Base-by-base conservation (phyloP, 2,329 filamentous ascomycete genomes). In the Parafenestella ontariensis region DNA sequence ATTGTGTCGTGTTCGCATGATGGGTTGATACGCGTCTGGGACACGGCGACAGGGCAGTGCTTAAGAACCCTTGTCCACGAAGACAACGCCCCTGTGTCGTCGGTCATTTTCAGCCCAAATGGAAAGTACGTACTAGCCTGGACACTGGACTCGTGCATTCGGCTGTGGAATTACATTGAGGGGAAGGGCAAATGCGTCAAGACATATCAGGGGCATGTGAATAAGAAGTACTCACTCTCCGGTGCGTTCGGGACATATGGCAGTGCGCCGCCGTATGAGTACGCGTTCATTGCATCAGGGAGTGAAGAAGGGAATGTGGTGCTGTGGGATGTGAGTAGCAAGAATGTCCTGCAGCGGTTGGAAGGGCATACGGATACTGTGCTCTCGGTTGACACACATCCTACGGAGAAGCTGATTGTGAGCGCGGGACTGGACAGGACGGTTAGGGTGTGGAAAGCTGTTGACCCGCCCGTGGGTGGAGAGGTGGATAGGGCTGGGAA, bases 1-100 rank as follows among this genome's bases (percentile, higher is more conserved):
- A 90, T 98, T 45, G 93, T 89, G 37, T 96, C 90, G 59, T 98
- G 95, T 71, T 92, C 91, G 15, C 92, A 91, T 3, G 95, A 99
- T 70, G 95, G 95, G 6, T 59, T 65, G 23, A 69, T 58, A 61
- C 89, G 95, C 52, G 89, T 99, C 58, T 99, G 95, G 95, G 95
- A 99, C 71, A 96, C 94, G 0, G 88, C 88, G 17, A 97, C 94
- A 1, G 95, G 95, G 2, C 95, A 99, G 75, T 99, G 95, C 76
- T 83, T 99, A 24, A 89, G 93, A 46, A 99, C 95, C 0, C 84
- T 99, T 2, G 92, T 99, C 13, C 92, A 98, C 79, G 95, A 98
- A 79, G 95, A 98, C 74, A 96, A 96, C 71, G 91, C 92, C 0
- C 88, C 91, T 15, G 93, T 97, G 7, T 90, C 91, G 1, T 90